Percentiles rank a stretch among this genome's conserved stretches.
Conservation (phyloP, 176 grass and related monocot species). For the Olyra latifolia region DNA sequence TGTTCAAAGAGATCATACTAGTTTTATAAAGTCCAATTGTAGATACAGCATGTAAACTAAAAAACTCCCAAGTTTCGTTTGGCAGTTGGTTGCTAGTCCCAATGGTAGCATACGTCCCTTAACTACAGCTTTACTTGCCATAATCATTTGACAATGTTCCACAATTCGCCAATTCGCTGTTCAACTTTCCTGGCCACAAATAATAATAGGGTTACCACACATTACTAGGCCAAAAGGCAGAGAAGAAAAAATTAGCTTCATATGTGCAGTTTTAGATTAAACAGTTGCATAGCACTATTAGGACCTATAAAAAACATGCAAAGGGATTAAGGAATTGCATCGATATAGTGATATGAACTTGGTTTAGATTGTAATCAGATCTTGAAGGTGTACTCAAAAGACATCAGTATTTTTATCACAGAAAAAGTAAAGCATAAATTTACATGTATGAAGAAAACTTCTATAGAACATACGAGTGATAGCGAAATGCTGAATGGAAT, state of each 20-base stretch:
- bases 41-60: too few relatives aligned
- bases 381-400: background rate
- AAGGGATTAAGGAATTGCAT: background rate
- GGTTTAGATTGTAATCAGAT: background rate
- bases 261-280: background rate
- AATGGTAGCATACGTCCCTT: background rate
- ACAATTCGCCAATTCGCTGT: background rate
- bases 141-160: slow-evolving; percentile 34
- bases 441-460: background rate
- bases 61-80: too few relatives aligned
- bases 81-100: too few relatives aligned
- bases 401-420: background rate
- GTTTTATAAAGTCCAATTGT: too few relatives aligned
- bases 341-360: background rate
- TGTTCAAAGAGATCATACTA: too few relatives aligned
- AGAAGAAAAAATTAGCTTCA: background rate
- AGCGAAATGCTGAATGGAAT: slow-evolving; percentile 25
- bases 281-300: background rate
- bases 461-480: slow-evolving; percentile 8
- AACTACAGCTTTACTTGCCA: slow-evolving; percentile 32
- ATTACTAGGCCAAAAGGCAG: background rate
- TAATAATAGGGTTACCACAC: slow-evolving; percentile 45
- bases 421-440: background rate
- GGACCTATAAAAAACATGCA: background rate
- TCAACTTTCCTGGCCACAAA: slow-evolving; percentile 23